Evolutionary conservation across 2,329 filamentous ascomycete genomes (phyloP).

Genomic region (Penicillium sp.): DNA sequence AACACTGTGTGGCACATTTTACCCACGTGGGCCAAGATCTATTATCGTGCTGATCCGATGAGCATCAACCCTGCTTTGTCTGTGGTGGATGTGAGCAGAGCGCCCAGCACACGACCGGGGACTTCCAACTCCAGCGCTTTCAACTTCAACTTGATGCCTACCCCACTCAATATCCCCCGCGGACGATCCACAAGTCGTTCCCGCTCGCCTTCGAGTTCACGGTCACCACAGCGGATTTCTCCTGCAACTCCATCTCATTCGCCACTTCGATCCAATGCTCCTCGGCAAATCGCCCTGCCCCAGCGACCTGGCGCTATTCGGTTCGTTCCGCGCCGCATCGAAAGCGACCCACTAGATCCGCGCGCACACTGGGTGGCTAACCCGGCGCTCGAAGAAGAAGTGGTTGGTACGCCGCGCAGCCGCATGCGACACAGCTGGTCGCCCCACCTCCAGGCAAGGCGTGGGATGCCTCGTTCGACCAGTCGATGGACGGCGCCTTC

Average conservation of each 20-base stretch:
- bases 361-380: conserved; percentile 39
- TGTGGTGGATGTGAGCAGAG: conserved; percentile 28
- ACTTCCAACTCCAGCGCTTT: conserved; percentile 29
- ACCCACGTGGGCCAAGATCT: conserved; percentile 53
- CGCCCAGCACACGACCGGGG: conserved; percentile 24
- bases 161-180: conserved; percentile 24
- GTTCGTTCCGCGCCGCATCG: conserved; percentile 19
- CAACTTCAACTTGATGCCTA: conserved; percentile 27
- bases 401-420: conserved; percentile 29
- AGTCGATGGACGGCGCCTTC: conserved; percentile 71
- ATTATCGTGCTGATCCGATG: conserved; percentile 63
- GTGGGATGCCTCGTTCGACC: conserved; percentile 46
- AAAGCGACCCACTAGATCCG: conserved; percentile 35
- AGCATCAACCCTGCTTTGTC: conserved; percentile 43
- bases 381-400: conserved; percentile 20
- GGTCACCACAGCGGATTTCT: conserved; percentile 2
- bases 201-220: conserved; percentile 2
- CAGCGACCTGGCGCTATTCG: conserved; percentile 6
- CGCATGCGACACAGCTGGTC: conserved; percentile 62
- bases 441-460: conserved; percentile 61
- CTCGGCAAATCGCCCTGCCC: background rate
- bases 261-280: background rate
- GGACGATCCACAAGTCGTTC: conserved; percentile 13
- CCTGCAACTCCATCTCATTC: background rate
- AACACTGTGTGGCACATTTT: conserved; percentile 41